A percentile compares a stretch with the other conserved stretches of the same genome.
Evolutionary conservation across 805 yeast genomes (phyloP).

Genomic region (Lipomyces kockii): DNA sequence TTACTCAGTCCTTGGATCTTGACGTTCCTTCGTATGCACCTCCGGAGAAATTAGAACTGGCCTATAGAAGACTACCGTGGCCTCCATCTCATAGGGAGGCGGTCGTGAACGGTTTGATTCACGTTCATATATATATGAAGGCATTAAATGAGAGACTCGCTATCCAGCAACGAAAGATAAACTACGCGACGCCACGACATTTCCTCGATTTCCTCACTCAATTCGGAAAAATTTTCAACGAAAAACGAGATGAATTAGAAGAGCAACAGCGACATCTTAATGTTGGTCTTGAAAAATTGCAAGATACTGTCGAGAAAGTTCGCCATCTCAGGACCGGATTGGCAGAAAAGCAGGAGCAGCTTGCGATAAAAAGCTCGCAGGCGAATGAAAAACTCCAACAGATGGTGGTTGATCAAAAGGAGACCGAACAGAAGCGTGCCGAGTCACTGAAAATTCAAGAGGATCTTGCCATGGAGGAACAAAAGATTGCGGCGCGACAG

Average conservation of each 20-base stretch:
- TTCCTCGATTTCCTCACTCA: slow-evolving; percentile 56
- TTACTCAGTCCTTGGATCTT: slow-evolving; percentile 56
- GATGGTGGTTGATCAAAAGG: slow-evolving; percentile 85
- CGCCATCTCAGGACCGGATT: slow-evolving; percentile 60
- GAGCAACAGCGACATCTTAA: slow-evolving; percentile 72
- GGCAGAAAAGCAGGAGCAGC: slow-evolving; percentile 55
- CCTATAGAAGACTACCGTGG: slow-evolving; percentile 27
- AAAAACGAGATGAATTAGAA: slow-evolving; percentile 57
- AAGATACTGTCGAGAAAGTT: slow-evolving; percentile 77
- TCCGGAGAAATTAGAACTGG: slow-evolving; percentile 43
- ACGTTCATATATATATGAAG: slow-evolving; percentile 50
- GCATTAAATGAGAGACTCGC: slow-evolving; percentile 23
- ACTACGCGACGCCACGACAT: slow-evolving; percentile 55
- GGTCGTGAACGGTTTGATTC: slow-evolving; percentile 54
- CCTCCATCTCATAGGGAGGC: slow-evolving; percentile 50
- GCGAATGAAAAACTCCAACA: slow-evolving; percentile 72
- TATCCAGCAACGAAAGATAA: slow-evolving; percentile 16
- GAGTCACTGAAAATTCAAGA: slow-evolving; percentile 78
- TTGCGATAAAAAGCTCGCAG: slow-evolving; percentile 63
- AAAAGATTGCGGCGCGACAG: slow-evolving; percentile 59
- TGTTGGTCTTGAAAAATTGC: slow-evolving; percentile 72
- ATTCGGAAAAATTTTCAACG: slow-evolving; percentile 47
- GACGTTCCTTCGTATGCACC: slow-evolving; percentile 52
- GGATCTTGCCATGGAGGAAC: slow-evolving; percentile 70
- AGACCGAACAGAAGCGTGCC: slow-evolving; percentile 87